Base-by-base conservation (phyloP, 495 filamentous ascomycete species). In the Penicillium manginii region DNA sequence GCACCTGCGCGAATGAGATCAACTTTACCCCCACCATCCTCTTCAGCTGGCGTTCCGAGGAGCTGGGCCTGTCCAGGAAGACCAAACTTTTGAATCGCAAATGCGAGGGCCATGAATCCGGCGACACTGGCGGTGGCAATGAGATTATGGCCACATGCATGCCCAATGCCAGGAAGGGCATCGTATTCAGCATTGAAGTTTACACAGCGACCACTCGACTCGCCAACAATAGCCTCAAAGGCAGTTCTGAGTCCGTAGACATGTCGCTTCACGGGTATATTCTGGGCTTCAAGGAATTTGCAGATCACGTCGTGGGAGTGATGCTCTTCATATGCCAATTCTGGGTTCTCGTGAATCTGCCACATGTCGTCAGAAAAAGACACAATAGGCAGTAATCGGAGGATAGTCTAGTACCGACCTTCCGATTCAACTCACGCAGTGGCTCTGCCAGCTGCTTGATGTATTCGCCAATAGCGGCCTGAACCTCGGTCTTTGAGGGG, bases 1-100 rank as follows among this genome's bases (percentile, higher is more conserved):
- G 87, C 88, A 0, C 85, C 86, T 2, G 77, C 81, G 17, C 87
- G 66, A 32, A 90, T 76, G 9, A 90, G 76, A 47, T 81, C 82
- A 54, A 85, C 85, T 65, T 91, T 90, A 19, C 88, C 88, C 6
- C 87, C 87, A 11, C 86, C 85, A 21, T 82, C 83, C 74, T 91
- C 88, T 68, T 91, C 88, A 0, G 84, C 88, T 0, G 88, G 88
- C 0, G 88, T 91, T 14, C 88, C 88, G 23, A 91, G 81, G 32
- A 91, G 62, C 42, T 85, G 71, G 0, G 86, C 75, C 46, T 83
- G 84, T 5, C 88, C 88, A 0, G 73, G 68, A 10, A 88, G 64
- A 3, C 64, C 61, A 39, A 79, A 76, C 29, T 75, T 59, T 35
- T 68, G 69, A 29, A 89, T 68, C 10, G 81, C 61, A 4, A 78